phyloP scores from a whole-genome alignment of 306 rosid genomes.

The Prunus dulcis region DNA sequence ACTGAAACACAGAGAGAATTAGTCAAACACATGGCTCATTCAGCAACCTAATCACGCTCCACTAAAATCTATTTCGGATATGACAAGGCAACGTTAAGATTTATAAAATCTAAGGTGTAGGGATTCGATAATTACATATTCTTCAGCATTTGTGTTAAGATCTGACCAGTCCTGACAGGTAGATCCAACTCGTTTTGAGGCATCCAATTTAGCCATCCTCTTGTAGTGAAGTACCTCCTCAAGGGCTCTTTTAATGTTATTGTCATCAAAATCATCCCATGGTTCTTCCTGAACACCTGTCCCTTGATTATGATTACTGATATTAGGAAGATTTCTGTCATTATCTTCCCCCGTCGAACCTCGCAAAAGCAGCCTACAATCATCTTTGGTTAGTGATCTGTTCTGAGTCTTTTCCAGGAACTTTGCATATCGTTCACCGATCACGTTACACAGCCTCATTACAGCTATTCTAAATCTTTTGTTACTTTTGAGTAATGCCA shows the following conservation, averaged over 20 bases:
- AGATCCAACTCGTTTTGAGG: conserved; percentile 46
- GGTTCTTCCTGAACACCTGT: conserved; percentile 43
- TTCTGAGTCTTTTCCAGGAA: conserved; percentile 51
- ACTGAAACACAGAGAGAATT: not conserved
- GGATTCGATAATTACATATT: conserved; percentile 32
- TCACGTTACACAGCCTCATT: conserved; percentile 79
- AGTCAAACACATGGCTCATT: conserved; percentile 1
- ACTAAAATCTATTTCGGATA: not conserved
- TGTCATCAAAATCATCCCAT: conserved; percentile 80
- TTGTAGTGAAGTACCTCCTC: conserved; percentile 73
- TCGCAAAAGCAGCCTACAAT: conserved; percentile 37
- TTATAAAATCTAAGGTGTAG: not conserved
- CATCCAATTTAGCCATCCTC: conserved; percentile 61
- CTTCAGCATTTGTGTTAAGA: conserved; percentile 32
- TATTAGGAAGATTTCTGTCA: conserved; percentile 16
- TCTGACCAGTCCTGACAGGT: conserved; percentile 51
- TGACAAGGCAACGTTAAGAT: not conserved
- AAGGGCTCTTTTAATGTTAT: conserved; percentile 56
- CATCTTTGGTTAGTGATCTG: conserved; percentile 39
- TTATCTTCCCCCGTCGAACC: conserved; percentile 34
- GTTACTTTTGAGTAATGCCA: conserved; percentile 54
- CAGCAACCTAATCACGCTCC: not conserved
- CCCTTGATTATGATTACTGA: conserved; percentile 28
- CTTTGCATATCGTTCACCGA: conserved; percentile 59
- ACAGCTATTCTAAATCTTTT: conserved; percentile 58